Base-by-base conservation (phyloP, 306 rosid species). In the Begonia masoniana region DNA sequence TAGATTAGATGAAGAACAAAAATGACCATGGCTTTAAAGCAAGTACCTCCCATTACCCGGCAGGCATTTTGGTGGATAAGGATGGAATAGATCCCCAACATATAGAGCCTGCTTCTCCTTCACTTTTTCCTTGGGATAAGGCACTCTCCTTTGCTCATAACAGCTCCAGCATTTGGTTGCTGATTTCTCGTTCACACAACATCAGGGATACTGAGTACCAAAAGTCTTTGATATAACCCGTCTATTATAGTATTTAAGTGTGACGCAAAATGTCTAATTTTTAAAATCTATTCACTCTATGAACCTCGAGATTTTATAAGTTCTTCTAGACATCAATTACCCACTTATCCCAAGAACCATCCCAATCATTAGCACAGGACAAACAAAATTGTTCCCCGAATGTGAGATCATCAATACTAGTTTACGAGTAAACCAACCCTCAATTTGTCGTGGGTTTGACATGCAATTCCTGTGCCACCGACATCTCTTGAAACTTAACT, bases 121-220 rank as follows among this genome's bases (percentile, higher is more conserved):
- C 96, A 60, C 66, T 83, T n/a, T n/a, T n/a, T 62, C 58, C 65
- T 50, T 61, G 65, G 53, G 88, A 71, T 50, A 65, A 47, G 88
- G 88, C 63, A 78, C 71, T 53, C 86, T 77, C 67, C 83, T 86
- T 74, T 91, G 96, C 71, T 91, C 96, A 36, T 91, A n/a, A 91
- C 39, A 91, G 79, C 76, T 91, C 99, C 75, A 86, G 73, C 96
- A 91, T 91, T 83, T 91, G 99, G 75, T 91, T 86, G 75, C 99
- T 86, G 41, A 91, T 92, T 76, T 86, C 99, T 91, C 93, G 79
- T n/a, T n/a, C n/a, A 47, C 62, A 76, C 55, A 53, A 6, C 8
- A 3, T 31, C 39, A 31, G 39, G 0, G 8, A 31, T 31, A 31
- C 9, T 31, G 39, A 31, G 2, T 31, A 31, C 39, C 39, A 31